Percentiles rank a stretch among this genome's conserved stretches.
These are phyloP conservation scores for Backusella psychrophila DNA, from an alignment of 192 early-diverging fungal genomes.

Conservation along the genomic window DNA sequence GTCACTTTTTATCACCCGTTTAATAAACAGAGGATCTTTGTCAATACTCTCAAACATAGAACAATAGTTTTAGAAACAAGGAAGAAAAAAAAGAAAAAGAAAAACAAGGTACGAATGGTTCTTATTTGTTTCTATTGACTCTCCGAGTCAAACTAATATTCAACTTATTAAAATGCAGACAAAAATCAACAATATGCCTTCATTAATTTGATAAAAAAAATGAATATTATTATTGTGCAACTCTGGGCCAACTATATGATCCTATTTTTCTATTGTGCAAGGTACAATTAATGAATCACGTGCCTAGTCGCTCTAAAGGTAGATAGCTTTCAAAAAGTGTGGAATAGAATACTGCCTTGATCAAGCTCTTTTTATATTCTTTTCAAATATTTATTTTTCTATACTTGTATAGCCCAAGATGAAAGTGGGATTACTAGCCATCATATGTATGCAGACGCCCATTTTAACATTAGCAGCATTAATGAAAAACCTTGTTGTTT, in stretches of 20 bases:
- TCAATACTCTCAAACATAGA: neutral
- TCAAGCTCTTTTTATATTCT: neutral
- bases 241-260: neutral
- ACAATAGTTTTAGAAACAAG: neutral
- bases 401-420: slow-evolving; percentile 1
- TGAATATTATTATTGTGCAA: neutral
- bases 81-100: neutral
- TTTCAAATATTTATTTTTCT: slow-evolving; percentile 1
- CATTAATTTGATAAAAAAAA: neutral
- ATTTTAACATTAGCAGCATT: neutral
- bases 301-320: neutral
- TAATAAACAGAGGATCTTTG: neutral
- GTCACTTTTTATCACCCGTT: neutral
- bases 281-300: neutral
- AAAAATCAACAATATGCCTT: neutral
- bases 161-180: neutral
- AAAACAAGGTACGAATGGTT: neutral
- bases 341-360: neutral
- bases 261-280: neutral
- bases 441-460: neutral
- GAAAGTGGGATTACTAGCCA: neutral
- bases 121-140: neutral
- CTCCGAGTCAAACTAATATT: neutral
- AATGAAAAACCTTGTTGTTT: slow-evolving; percentile 34
- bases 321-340: neutral